A percentile compares a stretch with the other conserved stretches of the same genome.
These are phyloP conservation scores for Ramalina peruviana DNA, from an alignment of 495 filamentous ascomycete species.

Conservation along the genomic window DNA sequence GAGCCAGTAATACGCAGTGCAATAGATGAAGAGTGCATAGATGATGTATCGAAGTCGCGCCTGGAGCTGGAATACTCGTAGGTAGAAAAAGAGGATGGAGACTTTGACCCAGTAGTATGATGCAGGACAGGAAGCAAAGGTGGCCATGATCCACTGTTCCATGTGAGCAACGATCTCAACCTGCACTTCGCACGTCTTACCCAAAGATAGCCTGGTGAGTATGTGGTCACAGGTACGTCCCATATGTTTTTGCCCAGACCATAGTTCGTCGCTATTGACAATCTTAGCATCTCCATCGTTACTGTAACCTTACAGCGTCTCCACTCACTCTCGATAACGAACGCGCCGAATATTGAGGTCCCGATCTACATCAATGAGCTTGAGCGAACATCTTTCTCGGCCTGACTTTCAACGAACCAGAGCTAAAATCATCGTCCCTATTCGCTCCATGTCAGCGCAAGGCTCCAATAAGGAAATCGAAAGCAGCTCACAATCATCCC, in stretches of 20 bases:
- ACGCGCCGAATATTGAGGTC: slow-evolving; percentile 4
- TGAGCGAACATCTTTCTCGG: not conserved
- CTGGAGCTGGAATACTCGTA: slow-evolving; percentile 4
- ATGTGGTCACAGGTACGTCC: slow-evolving; percentile 1
- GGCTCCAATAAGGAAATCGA: not conserved
- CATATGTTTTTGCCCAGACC: slow-evolving; percentile 9
- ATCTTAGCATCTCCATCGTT: not conserved
- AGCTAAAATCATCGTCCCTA: slow-evolving; percentile 6
- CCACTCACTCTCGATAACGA: slow-evolving; percentile 8
- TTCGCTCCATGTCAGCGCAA: not conserved
- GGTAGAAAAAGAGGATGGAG: slow-evolving; percentile 10
- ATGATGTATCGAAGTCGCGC: slow-evolving; percentile 3
- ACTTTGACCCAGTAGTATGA: slow-evolving; percentile 10
- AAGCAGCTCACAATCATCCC: slow-evolving; percentile 5
- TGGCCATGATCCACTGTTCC: slow-evolving; percentile 8
- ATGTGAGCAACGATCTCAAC: not conserved
- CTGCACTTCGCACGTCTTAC: not conserved
- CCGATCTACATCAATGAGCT: not conserved
- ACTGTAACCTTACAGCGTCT: not conserved
- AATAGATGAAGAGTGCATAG: slow-evolving; percentile 7
- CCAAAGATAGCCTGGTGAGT: slow-evolving; percentile 5
- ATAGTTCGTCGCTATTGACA: slow-evolving; percentile 2
- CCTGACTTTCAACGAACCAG: not conserved
- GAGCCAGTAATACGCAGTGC: slow-evolving; percentile 8
- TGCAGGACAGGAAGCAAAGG: slow-evolving; percentile 9